A percentile compares a stretch with the other conserved stretches of the same genome.
These are phyloP conservation scores for Plectosphaerella cucumerina DNA, from an alignment of 2,329 filamentous ascomycete species.

Conservation along the genomic window DNA sequence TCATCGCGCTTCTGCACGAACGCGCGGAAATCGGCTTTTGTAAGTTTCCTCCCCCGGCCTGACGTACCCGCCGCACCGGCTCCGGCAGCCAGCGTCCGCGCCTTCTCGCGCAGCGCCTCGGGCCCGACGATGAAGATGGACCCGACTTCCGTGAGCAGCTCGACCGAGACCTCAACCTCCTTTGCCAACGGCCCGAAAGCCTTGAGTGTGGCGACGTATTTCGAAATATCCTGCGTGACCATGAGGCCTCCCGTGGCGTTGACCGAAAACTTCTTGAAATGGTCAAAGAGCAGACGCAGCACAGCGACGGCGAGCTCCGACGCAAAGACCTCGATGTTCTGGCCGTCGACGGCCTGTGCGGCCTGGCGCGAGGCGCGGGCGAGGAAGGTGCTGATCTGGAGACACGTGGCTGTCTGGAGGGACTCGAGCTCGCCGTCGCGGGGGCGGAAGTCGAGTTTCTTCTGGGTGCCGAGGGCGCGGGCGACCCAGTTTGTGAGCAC, in stretches of 20 bases:
- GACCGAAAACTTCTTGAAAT: slow-evolving; percentile 92
- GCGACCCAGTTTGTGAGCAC: slow-evolving; percentile 73
- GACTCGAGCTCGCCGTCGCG: slow-evolving; percentile 75
- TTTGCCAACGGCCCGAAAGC: slow-evolving; percentile 69
- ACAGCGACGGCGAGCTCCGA: slow-evolving; percentile 80
- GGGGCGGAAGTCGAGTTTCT: slow-evolving; percentile 88
- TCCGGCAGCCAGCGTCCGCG: slow-evolving; percentile 50
- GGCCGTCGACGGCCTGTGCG: slow-evolving; percentile 69
- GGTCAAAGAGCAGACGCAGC: slow-evolving; percentile 76
- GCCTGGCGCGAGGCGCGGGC: slow-evolving; percentile 60
- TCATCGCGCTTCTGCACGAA: slow-evolving; percentile 87
- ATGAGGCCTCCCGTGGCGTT: slow-evolving; percentile 91
- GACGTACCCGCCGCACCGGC: slow-evolving; percentile 15
- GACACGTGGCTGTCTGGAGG: slow-evolving; percentile 82
- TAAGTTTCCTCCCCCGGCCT: slow-evolving; percentile 48
- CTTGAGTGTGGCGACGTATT: slow-evolving; percentile 82
- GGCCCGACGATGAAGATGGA: slow-evolving; percentile 92
- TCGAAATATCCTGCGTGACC: slow-evolving; percentile 93
- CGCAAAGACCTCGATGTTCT: slow-evolving; percentile 77
- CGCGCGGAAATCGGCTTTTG: slow-evolving; percentile 70
- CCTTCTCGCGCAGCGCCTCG: slow-evolving; percentile 69
- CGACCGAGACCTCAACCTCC: slow-evolving; percentile 65
- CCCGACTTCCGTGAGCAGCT: slow-evolving; percentile 88
- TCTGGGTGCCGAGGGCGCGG: slow-evolving; percentile 70
- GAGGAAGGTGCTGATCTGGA: slow-evolving; percentile 76